A percentile compares a stretch with the other conserved stretches of the same genome.
phyloP scores from a whole-genome alignment of 345 rosid species.

The Moringa oleifera region DNA sequence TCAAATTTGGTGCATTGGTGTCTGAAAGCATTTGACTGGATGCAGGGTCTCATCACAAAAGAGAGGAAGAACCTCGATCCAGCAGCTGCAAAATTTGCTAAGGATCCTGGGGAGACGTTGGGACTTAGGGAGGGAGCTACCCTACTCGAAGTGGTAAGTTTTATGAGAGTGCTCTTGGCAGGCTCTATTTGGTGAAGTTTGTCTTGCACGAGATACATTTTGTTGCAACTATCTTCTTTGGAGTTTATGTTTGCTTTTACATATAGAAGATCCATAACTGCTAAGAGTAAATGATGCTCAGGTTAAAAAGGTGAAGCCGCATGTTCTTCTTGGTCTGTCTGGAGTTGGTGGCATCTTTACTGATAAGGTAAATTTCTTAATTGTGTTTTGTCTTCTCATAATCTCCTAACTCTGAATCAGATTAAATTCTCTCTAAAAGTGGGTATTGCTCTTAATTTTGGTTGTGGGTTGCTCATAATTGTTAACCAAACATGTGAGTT shows the following conservation, averaged over 20 bases:
- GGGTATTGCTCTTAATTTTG: not conserved
- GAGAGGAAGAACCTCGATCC: constrained; percentile 86
- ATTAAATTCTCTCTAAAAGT: not conserved
- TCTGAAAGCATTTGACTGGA: constrained; percentile 17
- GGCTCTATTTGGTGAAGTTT: constrained; percentile 5
- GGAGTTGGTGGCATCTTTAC: constrained; percentile 94
- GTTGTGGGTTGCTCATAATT: too few relatives aligned
- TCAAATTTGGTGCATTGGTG: not conserved
- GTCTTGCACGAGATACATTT: too few relatives aligned
- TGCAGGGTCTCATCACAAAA: constrained; percentile 90
- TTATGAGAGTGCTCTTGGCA: constrained; percentile 14
- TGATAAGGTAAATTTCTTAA: constrained; percentile 54
- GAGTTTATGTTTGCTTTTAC: not conserved
- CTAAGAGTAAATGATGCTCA: constrained; percentile 29
- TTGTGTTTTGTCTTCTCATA: constrained; percentile 7
- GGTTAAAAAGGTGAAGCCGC: constrained; percentile 85
- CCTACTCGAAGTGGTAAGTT: constrained; percentile 81
- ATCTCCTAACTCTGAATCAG: not conserved
- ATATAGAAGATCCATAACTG: constrained; percentile 13
- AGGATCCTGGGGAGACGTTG: constrained; percentile 50
- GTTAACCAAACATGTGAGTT: not conserved
- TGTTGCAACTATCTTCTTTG: too few relatives aligned
- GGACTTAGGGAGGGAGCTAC: constrained; percentile 83
- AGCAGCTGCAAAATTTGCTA: constrained; percentile 82
- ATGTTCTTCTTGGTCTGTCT: constrained; percentile 97